Evolutionary conservation across 2,329 filamentous ascomycete genomes (phyloP).

Genomic region (Pyrenophora teres): DNA sequence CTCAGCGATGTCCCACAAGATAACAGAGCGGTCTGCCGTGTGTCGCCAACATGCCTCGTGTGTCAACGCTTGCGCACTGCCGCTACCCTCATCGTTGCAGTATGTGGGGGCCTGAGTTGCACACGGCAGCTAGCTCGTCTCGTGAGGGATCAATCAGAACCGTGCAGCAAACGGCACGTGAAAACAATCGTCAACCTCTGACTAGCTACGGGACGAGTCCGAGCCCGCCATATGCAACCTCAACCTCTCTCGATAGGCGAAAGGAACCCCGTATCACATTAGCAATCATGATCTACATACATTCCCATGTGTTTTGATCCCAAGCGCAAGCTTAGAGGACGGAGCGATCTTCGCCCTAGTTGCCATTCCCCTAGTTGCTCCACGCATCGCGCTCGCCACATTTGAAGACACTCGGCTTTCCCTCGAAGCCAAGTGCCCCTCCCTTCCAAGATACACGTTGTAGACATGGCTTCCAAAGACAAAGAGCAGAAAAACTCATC

Average conservation of each 20-base stretch:
- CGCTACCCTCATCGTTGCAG: background rate
- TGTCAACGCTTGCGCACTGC: background rate
- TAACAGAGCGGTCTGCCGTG: conserved; percentile 1
- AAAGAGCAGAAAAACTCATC: conserved; percentile 8
- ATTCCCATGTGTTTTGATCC: background rate
- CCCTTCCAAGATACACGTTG: background rate
- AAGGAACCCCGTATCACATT: background rate
- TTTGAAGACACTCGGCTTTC: background rate
- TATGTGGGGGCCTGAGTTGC: background rate
- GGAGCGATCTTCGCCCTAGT: background rate
- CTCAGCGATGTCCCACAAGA: background rate
- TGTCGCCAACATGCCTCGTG: background rate
- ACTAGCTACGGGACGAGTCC: conserved; percentile 6
- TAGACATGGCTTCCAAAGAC: conserved; percentile 9
- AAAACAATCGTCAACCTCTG: background rate
- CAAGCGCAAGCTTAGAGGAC: conserved; percentile 1
- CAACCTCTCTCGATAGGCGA: background rate
- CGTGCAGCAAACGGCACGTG: background rate
- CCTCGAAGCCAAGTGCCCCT: background rate
- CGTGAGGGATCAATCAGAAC: background rate
- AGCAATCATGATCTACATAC: conserved; percentile 5
- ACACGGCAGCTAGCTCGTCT: background rate
- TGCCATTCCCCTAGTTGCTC: conserved; percentile 4
- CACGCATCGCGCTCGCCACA: conserved; percentile 3
- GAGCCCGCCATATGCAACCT: background rate